Evolutionary conservation across 306 rosid genomes (phyloP).

Genomic region (Medicago ruthenica): DNA sequence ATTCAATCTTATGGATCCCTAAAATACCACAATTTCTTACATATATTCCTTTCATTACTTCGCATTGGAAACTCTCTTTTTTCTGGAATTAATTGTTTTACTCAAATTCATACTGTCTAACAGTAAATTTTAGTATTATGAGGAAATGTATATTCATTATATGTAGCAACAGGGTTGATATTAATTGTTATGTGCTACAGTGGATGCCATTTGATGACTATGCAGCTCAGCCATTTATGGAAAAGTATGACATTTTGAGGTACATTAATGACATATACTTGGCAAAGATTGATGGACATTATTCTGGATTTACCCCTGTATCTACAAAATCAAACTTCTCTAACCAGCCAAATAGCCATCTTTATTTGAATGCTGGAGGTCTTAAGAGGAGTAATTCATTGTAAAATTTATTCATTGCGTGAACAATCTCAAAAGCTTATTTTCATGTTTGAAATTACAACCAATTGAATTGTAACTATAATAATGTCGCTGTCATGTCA

Average conservation of each 20-base stretch:
- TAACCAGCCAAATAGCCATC: conserved; percentile 17
- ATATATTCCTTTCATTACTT: neutral
- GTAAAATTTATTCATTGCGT: conserved; percentile 32
- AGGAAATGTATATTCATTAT: conserved; percentile 23
- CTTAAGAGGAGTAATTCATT: conserved; percentile 49
- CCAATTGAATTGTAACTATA: conserved; percentile 10
- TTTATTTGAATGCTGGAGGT: conserved; percentile 58
- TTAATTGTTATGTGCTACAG: conserved; percentile 56
- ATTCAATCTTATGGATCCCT: conserved; percentile 22
- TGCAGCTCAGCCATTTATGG: conserved; percentile 61
- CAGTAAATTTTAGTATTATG: neutral
- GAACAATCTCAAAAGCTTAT: neutral
- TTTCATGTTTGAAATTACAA: neutral
- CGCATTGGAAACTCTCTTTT: conserved; percentile 5
- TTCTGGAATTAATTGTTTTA: neutral
- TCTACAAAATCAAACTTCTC: conserved; percentile 44
- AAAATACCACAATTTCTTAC: conserved; percentile 15
- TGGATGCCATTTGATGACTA: conserved; percentile 87
- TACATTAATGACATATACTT: conserved; percentile 53
- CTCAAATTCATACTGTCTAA: conserved; percentile 3
- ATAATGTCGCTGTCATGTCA: neutral
- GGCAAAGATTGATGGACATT: conserved; percentile 59
- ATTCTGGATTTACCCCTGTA: conserved; percentile 66
- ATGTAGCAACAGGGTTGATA: conserved; percentile 13
- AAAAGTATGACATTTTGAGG: conserved; percentile 54